Evolutionary conservation across 495 filamentous ascomycete species (phyloP), one percentile per base, ranked within the genome.

Genomic region (Tuber melanosporum): DNA sequence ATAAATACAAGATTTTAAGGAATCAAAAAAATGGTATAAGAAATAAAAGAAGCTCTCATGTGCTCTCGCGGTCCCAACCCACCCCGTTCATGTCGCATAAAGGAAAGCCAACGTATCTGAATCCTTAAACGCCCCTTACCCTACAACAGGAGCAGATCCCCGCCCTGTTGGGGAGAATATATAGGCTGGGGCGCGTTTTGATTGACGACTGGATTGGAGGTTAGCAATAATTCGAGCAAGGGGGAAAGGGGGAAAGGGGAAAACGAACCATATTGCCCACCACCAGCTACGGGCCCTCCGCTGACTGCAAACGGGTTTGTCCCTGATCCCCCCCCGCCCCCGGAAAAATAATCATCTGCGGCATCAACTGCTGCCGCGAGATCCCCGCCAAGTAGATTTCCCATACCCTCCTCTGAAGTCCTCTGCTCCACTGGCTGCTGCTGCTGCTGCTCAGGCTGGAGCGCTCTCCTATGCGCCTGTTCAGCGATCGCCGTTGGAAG

Each of bases 291-390:
- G 79, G 43, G 78, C 15, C 78, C 83, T 76, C 73, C 84, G 77
- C 84, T 84, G 7, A 80, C 80, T 44, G 88, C 88, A 81, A 89
- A 89, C 49, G 84, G 89, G 72, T 85, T 90, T 1, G 66, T 47
- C 20, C 76, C 77, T 20, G 72, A 75, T 0, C 75, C 75, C 1
- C 79, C 75, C 0, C 75, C 72, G 3, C 73, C 73, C 45, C 89
- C 89, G 47, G 91, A 89, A 82, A 98, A 98, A 82, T 95, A 97
- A 45, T 88, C 89, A 81, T 98, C 94, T 6, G 93, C 94, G 45
- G 94, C 93, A 79, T 88, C 90, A 32, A 95, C 89, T 0, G 94
- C 94, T 15, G 90, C 89, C 26, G 89, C 87, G 72, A 93, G 83
- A 74, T 82, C 76, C 2, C 80, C 79, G 22, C 79, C 75, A 17